Base-by-base conservation (phyloP, 2,329 filamentous ascomycete species). In the Xylariales sp. region DNA sequence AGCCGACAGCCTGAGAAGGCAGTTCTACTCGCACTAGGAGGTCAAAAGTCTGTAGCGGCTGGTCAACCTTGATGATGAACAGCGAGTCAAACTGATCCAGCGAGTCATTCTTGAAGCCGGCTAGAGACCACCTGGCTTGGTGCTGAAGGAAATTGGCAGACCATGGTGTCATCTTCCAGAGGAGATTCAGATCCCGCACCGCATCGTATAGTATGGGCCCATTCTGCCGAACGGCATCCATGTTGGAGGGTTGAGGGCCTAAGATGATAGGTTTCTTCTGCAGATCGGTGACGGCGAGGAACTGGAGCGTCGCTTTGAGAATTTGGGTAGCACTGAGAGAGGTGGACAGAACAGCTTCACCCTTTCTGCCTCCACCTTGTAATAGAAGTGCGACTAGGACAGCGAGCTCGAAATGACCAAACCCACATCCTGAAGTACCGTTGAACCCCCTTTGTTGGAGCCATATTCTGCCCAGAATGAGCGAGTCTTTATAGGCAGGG, bases 231-330 rank as follows among this genome's bases (percentile, higher is more conserved):
- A 66, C 56, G 19, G 55, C 50, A 44, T 69, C 73, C 53, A 57
- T 62, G 53, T 56, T 67, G 19, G 44, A 63, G 55, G 51, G 71
- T 51, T 44, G 80, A 54, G 47, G 71, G 46, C 57, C 65, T 42
- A 81, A 69, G 1, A 74, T 51, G 24, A 83, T 73, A 0, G 86
- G 80, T 50, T 78, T 85, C 52, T 78, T 83, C 43, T 69, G 70
- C 41, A 96, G 69, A 54, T 95, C 83, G 27, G 78, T 83, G 2
- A 78, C 76, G 1, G 85, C 81, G 14, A 98, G 69, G 51, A 91
- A 93, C 58, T 96, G 91, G n/a, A 98, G 69, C 1, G 84, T 82
- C 3, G 88, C 90, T 64, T 96, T 97, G 74, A 98, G 96, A 32
- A 97, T 74, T 62, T 97, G 91, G 18, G 91, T 93, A 62, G 85